phyloP scores from a whole-genome alignment of 2,329 filamentous ascomycete genomes.

The Fusarium haematococcum region DNA sequence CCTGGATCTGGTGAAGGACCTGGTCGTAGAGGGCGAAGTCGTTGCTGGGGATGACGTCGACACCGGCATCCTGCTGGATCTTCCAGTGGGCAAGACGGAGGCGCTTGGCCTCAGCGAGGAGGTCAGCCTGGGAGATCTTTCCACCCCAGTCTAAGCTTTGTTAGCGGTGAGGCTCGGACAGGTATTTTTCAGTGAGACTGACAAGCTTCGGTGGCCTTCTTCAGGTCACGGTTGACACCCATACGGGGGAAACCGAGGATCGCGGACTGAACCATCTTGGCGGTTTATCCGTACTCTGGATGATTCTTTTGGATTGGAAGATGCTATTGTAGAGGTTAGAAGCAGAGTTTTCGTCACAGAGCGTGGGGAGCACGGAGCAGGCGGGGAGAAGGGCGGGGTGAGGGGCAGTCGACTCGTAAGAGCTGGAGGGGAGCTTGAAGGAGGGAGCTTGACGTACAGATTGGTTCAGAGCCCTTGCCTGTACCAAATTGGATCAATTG shows the following conservation, averaged over 20 bases:
- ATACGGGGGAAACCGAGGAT: conserved; percentile 99
- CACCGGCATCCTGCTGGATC: conserved; percentile 98
- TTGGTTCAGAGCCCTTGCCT: conserved; percentile 42
- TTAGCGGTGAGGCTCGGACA: conserved; percentile 26
- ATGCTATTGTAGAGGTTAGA: conserved; percentile 30
- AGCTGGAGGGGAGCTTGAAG: conserved; percentile 10
- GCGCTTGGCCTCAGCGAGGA: conserved; percentile 95
- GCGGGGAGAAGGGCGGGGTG: conserved; percentile 41
- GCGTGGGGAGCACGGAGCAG: conserved; percentile 29
- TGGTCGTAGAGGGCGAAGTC: conserved; percentile 99
- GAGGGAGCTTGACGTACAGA: conserved; percentile 32
- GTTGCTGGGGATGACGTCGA: conserved; percentile 98
- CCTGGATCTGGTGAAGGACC: conserved; percentile 96
- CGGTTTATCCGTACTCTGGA: conserved; percentile 47
- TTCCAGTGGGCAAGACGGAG: conserved; percentile 98
- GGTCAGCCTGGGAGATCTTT: conserved; percentile 92
- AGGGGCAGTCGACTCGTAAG: conserved; percentile 31
- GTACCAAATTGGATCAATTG: conserved; percentile 45
- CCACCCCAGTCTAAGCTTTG: conserved; percentile 77
- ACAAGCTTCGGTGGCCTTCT: conserved; percentile 99
- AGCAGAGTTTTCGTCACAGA: conserved; percentile 11
- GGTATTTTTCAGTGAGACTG: conserved; percentile 56
- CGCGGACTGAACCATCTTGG: conserved; percentile 74
- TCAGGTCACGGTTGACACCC: conserved; percentile 98
- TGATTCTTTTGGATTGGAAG: conserved; percentile 28